phyloP scores from a whole-genome alignment of 306 rosid genomes.

The Carpinus viminea region DNA sequence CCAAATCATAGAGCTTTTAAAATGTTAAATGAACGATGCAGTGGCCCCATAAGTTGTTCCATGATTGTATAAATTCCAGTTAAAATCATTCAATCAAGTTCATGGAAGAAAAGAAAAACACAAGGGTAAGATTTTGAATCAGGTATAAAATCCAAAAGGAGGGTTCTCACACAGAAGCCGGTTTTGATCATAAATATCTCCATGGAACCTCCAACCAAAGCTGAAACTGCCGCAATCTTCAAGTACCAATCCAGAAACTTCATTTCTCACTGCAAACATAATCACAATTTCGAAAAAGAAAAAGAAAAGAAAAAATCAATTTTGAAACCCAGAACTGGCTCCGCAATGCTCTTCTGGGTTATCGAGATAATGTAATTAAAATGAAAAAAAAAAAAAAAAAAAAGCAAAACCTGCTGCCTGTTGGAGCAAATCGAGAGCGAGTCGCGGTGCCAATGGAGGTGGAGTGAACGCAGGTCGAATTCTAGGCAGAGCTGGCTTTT shows the following conservation, averaged over 20 bases:
- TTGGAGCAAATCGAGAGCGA: constrained; percentile 3
- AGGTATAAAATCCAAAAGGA: constrained; percentile 40
- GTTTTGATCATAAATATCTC: constrained; percentile 87
- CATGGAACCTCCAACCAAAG: constrained; percentile 88
- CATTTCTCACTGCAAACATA: constrained; percentile 46
- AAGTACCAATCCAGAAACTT: constrained; percentile 86
- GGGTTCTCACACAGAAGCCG: constrained; percentile 83
- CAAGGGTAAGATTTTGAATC: neutral
- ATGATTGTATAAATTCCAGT: neutral
- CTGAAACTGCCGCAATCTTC: constrained; percentile 74
- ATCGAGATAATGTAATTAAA: neutral
- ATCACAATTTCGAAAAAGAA: neutral
- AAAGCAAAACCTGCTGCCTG: neutral
- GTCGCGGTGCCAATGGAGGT: neutral
- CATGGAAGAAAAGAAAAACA: neutral
- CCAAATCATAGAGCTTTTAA: neutral
- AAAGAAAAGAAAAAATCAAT: neutral
- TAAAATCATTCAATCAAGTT: neutral
- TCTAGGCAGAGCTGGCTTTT: neutral
- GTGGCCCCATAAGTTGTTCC: neutral
- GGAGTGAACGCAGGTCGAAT: neutral
- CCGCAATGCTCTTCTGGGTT: neutral
- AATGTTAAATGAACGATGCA: neutral
- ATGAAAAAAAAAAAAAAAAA: neutral
- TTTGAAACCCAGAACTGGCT: neutral